Percentiles rank a stretch among this genome's conserved stretches.
Conservation (phyloP, 257 asterid species). For the Osmanthus fragrans region DNA sequence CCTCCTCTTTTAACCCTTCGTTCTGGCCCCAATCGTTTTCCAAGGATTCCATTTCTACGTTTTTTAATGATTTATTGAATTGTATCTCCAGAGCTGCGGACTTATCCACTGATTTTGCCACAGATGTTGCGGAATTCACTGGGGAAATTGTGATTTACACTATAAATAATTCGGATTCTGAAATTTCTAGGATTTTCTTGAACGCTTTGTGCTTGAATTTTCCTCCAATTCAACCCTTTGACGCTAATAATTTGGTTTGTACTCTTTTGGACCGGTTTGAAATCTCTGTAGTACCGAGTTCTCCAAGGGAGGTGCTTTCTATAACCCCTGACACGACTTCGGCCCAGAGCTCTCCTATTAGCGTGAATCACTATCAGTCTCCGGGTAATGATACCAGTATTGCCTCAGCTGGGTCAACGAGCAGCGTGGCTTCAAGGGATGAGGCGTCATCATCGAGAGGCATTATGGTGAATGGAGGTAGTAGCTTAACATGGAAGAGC, state of each 20-base stretch:
- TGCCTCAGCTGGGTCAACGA: conserved; percentile 42
- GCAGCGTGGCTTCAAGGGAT: conserved; percentile 45
- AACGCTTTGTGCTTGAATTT: conserved; percentile 63
- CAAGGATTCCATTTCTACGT: conserved; percentile 56
- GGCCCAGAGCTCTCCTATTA: conserved; percentile 60
- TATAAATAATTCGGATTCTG: conserved; percentile 40
- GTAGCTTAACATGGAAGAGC: conserved; percentile 62
- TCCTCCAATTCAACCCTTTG: conserved; percentile 70
- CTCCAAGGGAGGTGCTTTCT: conserved; percentile 48
- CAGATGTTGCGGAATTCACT: conserved; percentile 73
- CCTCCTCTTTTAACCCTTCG: conserved; percentile 51
- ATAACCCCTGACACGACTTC: conserved; percentile 46
- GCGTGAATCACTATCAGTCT: conserved; percentile 50
- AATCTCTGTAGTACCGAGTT: conserved; percentile 43
- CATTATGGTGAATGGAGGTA: conserved; percentile 45
- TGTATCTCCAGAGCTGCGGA: conserved; percentile 65
- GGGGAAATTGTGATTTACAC: conserved; percentile 71
- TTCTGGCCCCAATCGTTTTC: conserved; percentile 95
- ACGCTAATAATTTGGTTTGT: conserved; percentile 65
- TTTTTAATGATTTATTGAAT: conserved; percentile 57
- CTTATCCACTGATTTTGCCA: conserved; percentile 56
- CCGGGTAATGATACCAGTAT: conserved; percentile 39
- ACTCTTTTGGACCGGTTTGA: conserved; percentile 71
- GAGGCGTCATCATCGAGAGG: conserved; percentile 39
- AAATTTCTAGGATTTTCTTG: conserved; percentile 55